These are phyloP conservation scores for Diplocarpon rosae DNA, from an alignment of 2,329 filamentous ascomycete genomes.

Conservation along the genomic window DNA sequence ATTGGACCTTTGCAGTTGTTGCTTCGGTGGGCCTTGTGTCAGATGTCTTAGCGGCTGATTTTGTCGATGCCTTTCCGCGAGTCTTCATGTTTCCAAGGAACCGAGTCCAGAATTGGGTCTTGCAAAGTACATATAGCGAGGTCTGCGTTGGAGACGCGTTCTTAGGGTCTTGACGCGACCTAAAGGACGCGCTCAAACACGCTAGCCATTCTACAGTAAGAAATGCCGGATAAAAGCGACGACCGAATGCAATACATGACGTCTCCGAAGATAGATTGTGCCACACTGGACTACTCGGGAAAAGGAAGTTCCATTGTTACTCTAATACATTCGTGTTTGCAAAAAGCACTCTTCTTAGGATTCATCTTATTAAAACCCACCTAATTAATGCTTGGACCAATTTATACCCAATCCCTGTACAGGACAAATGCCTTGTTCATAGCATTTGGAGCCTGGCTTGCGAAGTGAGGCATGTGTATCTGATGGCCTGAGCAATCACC, in stretches of 20 bases:
- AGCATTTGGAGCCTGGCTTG: slow-evolving; percentile 7
- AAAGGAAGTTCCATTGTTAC: no score
- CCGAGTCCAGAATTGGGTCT: not conserved
- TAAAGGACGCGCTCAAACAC: no score
- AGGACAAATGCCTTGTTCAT: slow-evolving; percentile 2
- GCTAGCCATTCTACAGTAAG: no score
- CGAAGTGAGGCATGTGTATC: slow-evolving; percentile 6
- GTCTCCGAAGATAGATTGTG: not conserved
- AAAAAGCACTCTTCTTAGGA: not conserved
- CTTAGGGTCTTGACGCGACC: not conserved
- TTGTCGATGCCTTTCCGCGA: slow-evolving; percentile 20
- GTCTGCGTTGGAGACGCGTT: not conserved
- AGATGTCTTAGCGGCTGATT: slow-evolving; percentile 12
- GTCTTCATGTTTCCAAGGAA: slow-evolving; percentile 20
- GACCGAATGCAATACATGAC: not conserved
- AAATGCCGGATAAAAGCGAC: not conserved
- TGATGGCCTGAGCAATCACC: slow-evolving; percentile 4
- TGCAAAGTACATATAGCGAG: not conserved
- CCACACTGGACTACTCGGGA: not conserved
- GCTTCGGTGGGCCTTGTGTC: slow-evolving; percentile 19
- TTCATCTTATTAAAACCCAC: not conserved
- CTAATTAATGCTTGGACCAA: slow-evolving; percentile 1
- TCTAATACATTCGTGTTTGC: no score
- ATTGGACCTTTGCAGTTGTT: slow-evolving; percentile 22
- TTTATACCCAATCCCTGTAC: slow-evolving; percentile 12